Conservation (phyloP, 139 green algal genomes). For the Diplosphaera chodatii region DNA sequence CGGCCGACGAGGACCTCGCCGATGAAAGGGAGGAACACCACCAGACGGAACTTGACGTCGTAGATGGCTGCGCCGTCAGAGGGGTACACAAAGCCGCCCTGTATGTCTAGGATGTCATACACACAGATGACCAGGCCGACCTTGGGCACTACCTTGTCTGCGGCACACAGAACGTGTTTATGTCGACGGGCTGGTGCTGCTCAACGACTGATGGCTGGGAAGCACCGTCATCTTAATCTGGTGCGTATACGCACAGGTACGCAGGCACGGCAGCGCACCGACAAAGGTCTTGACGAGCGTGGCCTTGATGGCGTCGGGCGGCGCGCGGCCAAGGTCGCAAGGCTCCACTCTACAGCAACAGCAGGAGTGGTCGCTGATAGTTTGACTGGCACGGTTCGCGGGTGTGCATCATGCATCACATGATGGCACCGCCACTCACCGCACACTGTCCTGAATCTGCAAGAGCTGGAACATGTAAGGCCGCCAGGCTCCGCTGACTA, state of each 20-base stretch:
- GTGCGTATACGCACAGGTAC: too few species aligned
- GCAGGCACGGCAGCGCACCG: background rate
- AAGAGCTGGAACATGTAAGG: background rate
- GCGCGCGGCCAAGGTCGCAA: background rate
- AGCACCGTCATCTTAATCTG: too few species aligned
- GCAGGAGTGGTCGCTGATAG: too few species aligned
- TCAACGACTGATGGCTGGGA: too few species aligned
- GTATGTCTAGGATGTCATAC: conserved; percentile 78
- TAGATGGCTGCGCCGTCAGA: conserved; percentile 73
- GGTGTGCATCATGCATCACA: too few species aligned
- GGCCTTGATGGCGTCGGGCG: background rate
- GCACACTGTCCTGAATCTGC: background rate
- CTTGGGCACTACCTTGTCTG: conserved; percentile 47
- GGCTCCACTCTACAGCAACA: background rate
- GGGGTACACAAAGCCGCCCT: conserved; percentile 75
- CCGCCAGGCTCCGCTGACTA: too few species aligned
- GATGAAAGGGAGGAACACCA: conserved; percentile 86
- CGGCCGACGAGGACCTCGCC: conserved; percentile 79
- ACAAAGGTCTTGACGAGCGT: background rate
- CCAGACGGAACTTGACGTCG: conserved; percentile 63
- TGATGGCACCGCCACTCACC: background rate
- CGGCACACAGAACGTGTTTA: too few species aligned
- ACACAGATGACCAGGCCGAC: conserved; percentile 78
- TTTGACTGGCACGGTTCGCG: too few species aligned
- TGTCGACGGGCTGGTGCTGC: too few species aligned